Evolutionary conservation across 352 stramenopile species (phyloP).

Genomic region (Globisporangium megalacanthum): DNA sequence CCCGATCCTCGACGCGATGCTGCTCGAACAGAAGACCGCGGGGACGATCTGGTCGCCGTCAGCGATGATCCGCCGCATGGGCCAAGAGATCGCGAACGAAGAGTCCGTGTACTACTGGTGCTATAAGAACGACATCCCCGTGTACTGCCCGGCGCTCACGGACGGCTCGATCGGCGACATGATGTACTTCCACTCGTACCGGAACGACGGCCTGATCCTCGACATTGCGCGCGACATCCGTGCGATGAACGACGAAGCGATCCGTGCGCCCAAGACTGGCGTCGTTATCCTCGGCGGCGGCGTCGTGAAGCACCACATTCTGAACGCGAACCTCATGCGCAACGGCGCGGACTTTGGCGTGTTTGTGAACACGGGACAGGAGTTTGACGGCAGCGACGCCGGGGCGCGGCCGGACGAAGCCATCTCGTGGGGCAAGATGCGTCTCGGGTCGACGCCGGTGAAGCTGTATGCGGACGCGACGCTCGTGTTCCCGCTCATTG

Average conservation of each 20-base stretch:
- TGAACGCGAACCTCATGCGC: slow-evolving; percentile 99
- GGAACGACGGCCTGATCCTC: slow-evolving; percentile 94
- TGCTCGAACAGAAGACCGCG: slow-evolving; percentile 95
- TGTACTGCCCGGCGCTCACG: slow-evolving; percentile 99
- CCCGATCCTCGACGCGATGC: slow-evolving; percentile 97
- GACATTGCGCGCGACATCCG: slow-evolving; percentile 98
- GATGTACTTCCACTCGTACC: slow-evolving; percentile 99
- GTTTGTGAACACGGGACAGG: slow-evolving; percentile 98
- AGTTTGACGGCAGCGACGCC: slow-evolving; percentile 98
- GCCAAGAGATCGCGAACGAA: slow-evolving; percentile 97
- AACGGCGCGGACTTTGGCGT: slow-evolving; percentile 99
- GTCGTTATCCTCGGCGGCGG: slow-evolving; percentile 98
- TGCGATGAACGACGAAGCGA: slow-evolving; percentile 96
- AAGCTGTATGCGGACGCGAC: slow-evolving; percentile 98
- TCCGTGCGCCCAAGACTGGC: slow-evolving; percentile 92
- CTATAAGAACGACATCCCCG: slow-evolving; percentile 99
- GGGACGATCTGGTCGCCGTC: slow-evolving; percentile 94
- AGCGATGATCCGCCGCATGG: slow-evolving; percentile 95
- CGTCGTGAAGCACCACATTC: slow-evolving; percentile 99
- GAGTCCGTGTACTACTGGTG: slow-evolving; percentile 99
- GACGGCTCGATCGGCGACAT: slow-evolving; percentile 99
- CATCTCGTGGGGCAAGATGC: slow-evolving; percentile 99
- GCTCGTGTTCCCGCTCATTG: slow-evolving; percentile 98
- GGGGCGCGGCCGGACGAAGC: slow-evolving; percentile 97
- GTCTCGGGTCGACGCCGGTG: slow-evolving; percentile 91